Percentiles rank a stretch among this genome's conserved stretches.
Evolutionary conservation across 495 filamentous ascomycete genomes (phyloP).

Genomic region (Parachaetomium inaequale): DNA sequence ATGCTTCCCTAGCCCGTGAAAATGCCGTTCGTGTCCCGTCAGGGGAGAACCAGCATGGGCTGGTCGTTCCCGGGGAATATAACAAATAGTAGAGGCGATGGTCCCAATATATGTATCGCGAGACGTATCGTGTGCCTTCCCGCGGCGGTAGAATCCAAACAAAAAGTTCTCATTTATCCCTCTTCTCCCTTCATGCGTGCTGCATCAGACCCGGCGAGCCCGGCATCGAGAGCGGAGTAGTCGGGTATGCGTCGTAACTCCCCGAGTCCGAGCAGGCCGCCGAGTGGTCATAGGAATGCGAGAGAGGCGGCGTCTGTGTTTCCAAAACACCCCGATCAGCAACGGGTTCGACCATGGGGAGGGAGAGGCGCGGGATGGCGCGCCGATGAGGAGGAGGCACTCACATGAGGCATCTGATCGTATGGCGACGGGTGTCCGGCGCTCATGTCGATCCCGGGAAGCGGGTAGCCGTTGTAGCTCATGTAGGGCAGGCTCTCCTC

Average conservation of each 20-base stretch:
- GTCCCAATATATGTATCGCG: not conserved
- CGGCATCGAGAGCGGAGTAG: slow-evolving; percentile 66
- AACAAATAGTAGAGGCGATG: not conserved
- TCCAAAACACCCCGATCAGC: slow-evolving; percentile 40
- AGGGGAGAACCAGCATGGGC: not conserved
- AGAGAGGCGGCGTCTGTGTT: slow-evolving; percentile 77
- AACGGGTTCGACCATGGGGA: slow-evolving; percentile 30
- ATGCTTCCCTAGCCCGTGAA: slow-evolving; percentile 8
- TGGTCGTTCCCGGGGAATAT: not conserved
- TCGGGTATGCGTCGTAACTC: slow-evolving; percentile 54
- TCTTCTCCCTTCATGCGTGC: slow-evolving; percentile 12
- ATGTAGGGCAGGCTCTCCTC: slow-evolving; percentile 69
- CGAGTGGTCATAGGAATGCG: slow-evolving; percentile 76
- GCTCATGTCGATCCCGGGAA: slow-evolving; percentile 72
- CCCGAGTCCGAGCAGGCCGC: slow-evolving; percentile 57
- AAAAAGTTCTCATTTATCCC: not conserved
- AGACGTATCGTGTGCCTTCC: slow-evolving; percentile 4
- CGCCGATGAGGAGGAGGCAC: slow-evolving; percentile 29
- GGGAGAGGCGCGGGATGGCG: slow-evolving; percentile 33
- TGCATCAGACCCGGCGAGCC: slow-evolving; percentile 53
- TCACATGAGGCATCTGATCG: slow-evolving; percentile 67
- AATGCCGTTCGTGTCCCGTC: not conserved
- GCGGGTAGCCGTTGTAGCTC: slow-evolving; percentile 65
- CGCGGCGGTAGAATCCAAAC: slow-evolving; percentile 4
- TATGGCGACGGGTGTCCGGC: slow-evolving; percentile 51